Conservation (phyloP, 768 basidiomycete genomes). For the Podaxis sp. region DNA sequence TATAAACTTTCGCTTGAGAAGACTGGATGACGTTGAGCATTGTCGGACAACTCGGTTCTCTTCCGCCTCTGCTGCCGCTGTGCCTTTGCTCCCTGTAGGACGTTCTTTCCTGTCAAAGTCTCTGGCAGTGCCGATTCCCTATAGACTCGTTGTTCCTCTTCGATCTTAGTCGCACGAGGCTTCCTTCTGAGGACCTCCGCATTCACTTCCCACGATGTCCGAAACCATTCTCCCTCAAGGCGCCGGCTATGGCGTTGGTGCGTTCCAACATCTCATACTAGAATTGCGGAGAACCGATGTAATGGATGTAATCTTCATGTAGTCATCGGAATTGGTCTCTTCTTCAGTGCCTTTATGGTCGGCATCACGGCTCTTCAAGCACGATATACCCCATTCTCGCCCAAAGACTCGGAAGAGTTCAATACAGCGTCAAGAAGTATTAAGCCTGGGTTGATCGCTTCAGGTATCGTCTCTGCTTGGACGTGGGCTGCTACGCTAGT, state of each 20-base stretch:
- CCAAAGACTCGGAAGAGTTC: slow-evolving; percentile 80
- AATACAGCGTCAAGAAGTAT: slow-evolving; percentile 79
- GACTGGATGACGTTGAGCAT: too few species aligned
- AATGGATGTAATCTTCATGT: background rate
- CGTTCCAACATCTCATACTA: slow-evolving; percentile 18
- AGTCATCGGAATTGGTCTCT: slow-evolving; percentile 70
- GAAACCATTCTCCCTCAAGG: slow-evolving; percentile 63
- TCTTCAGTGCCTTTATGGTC: slow-evolving; percentile 84
- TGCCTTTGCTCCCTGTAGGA: too few species aligned
- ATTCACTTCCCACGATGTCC: background rate
- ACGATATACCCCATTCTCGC: slow-evolving; percentile 81
- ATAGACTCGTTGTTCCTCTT: too few species aligned
- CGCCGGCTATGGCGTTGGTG: slow-evolving; percentile 84
- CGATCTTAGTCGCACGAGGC: too few species aligned
- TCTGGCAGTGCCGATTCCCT: too few species aligned
- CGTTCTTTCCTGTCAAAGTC: too few species aligned
- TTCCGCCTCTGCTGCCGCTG: too few species aligned
- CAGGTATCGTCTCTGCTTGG: slow-evolving; percentile 93
- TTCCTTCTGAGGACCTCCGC: too few species aligned
- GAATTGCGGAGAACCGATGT: background rate
- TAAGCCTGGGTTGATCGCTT: slow-evolving; percentile 89
- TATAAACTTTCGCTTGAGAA: too few species aligned
- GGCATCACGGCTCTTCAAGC: slow-evolving; percentile 76
- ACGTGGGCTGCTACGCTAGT: slow-evolving; percentile 84
- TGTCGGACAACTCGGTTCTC: too few species aligned